Evolutionary conservation across 2,329 filamentous ascomycete species (phyloP).

Genomic region (Beauveria sp.): DNA sequence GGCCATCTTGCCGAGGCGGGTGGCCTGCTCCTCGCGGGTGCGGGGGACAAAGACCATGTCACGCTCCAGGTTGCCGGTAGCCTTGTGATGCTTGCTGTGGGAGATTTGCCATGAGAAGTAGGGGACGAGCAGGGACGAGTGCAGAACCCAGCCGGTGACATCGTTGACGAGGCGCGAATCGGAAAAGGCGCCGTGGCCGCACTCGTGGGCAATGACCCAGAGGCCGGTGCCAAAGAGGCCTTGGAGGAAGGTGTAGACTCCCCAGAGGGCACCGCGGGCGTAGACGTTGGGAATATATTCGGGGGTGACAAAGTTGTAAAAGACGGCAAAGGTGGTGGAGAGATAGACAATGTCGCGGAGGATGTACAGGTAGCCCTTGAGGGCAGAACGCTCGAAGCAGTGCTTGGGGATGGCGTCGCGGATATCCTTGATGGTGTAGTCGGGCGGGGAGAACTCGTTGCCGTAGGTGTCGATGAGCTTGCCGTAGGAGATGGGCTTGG

Average conservation of each 20-base stretch:
- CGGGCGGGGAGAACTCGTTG: conserved; percentile 86
- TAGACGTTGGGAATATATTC: conserved; percentile 67
- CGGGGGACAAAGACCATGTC: conserved; percentile 99
- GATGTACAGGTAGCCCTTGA: conserved; percentile 73
- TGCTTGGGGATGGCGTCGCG: conserved; percentile 95
- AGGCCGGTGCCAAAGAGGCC: conserved; percentile 88
- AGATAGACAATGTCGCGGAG: conserved; percentile 69
- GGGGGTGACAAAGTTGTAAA: conserved; percentile 83
- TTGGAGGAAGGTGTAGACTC: conserved; percentile 68
- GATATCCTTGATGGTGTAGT: conserved; percentile 97
- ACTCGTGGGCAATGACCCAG: conserved; percentile 97
- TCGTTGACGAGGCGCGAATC: conserved; percentile 87
- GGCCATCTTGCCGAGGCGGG: conserved; percentile 61
- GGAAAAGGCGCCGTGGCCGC: conserved; percentile 94
- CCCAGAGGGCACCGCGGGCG: conserved; percentile 57
- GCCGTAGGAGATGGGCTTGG: conserved; percentile 40
- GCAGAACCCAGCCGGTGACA: conserved; percentile 82
- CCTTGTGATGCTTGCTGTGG: conserved; percentile 99
- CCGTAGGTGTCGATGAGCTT: conserved; percentile 86
- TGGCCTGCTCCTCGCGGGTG: conserved; percentile 75
- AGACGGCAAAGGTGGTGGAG: conserved; percentile 72
- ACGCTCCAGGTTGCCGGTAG: conserved; percentile 90
- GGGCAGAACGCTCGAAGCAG: conserved; percentile 83
- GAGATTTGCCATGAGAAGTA: conserved; percentile 99
- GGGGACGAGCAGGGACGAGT: conserved; percentile 82